Evolutionary conservation across 129 eudicot genomes (phyloP).

Genomic region (Pseudognaphalium luteoalbum): DNA sequence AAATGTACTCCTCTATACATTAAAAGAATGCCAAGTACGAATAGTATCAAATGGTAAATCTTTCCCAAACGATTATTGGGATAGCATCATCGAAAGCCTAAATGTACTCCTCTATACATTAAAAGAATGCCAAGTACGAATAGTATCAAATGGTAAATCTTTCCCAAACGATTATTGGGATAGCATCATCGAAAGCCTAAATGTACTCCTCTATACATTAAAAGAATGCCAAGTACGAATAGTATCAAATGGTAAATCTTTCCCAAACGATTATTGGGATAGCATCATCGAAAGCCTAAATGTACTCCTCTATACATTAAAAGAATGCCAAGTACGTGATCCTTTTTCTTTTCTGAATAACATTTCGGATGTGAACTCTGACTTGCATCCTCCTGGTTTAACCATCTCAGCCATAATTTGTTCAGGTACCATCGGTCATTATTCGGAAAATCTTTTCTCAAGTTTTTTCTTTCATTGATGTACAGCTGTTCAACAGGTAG

Average conservation of each 20-base stretch:
- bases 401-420: slow-evolving; percentile 22
- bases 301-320: no score
- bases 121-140: slow-evolving; percentile 59
- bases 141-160: slow-evolving; percentile 40
- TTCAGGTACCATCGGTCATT: slow-evolving; percentile 76
- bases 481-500: slow-evolving; percentile 85
- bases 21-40: slow-evolving; percentile 65
- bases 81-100: slow-evolving; percentile 48
- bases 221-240: no score
- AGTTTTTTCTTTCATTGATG: slow-evolving; percentile 56
- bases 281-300: no score
- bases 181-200: slow-evolving; percentile 47
- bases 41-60: slow-evolving; percentile 42
- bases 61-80: slow-evolving; percentile 60
- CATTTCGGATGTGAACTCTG: background rate
- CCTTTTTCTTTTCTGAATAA: background rate
- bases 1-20: slow-evolving; percentile 40
- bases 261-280: no score
- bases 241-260: no score
- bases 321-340: slow-evolving; percentile 55
- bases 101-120: slow-evolving; percentile 45
- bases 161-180: slow-evolving; percentile 62
- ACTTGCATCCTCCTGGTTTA: slow-evolving; percentile 17
- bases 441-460: slow-evolving; percentile 55
- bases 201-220: slow-evolving; percentile 44